Evolutionary conservation across 768 basidiomycete genomes (phyloP).

Genomic region (Megacollybia marginata): DNA sequence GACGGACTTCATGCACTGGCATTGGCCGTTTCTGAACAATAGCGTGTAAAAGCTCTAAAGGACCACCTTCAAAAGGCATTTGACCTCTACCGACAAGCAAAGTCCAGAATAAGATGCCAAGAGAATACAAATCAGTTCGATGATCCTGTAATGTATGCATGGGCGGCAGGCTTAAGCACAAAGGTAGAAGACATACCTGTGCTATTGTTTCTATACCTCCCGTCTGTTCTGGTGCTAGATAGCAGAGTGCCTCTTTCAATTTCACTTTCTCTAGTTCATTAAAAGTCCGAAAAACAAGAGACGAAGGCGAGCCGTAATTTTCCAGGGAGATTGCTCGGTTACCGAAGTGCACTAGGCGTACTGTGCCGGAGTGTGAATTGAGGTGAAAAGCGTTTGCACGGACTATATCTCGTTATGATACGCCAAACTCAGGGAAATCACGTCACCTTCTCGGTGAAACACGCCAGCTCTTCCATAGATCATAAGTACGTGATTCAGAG

Average conservation of each 20-base stretch:
- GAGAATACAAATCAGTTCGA: conserved; percentile 66
- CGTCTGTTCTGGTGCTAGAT: conserved; percentile 72
- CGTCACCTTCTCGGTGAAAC: conserved; percentile 60
- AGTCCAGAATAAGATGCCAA: conserved; percentile 71
- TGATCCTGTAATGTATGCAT: conserved; percentile 32
- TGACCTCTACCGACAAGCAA: conserved; percentile 62
- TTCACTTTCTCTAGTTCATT: conserved; percentile 60
- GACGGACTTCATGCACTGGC: conserved; percentile 67
- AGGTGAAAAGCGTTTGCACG: conserved; percentile 73
- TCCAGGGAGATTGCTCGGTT: conserved; percentile 69
- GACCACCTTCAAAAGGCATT: conserved; percentile 54
- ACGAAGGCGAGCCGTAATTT: conserved; percentile 63
- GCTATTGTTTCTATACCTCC: conserved; percentile 65
- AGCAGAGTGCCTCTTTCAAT: conserved; percentile 70
- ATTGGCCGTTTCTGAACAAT: conserved; percentile 69
- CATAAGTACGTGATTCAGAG: conserved; percentile 5
- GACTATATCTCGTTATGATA: conserved; percentile 26
- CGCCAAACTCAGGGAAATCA: no score
- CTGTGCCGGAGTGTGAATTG: conserved; percentile 60
- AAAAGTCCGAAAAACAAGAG: conserved; percentile 53
- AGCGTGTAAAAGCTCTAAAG: conserved; percentile 58
- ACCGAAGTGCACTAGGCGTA: conserved; percentile 68
- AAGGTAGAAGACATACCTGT: conserved; percentile 23
- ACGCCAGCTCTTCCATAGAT: conserved; percentile 36
- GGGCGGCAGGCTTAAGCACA: no score